A percentile compares a stretch with the other conserved stretches of the same genome.
These are phyloP conservation scores for Backusella circina DNA, from an alignment of 192 early-diverging fungal genomes.

Conservation along the genomic window DNA sequence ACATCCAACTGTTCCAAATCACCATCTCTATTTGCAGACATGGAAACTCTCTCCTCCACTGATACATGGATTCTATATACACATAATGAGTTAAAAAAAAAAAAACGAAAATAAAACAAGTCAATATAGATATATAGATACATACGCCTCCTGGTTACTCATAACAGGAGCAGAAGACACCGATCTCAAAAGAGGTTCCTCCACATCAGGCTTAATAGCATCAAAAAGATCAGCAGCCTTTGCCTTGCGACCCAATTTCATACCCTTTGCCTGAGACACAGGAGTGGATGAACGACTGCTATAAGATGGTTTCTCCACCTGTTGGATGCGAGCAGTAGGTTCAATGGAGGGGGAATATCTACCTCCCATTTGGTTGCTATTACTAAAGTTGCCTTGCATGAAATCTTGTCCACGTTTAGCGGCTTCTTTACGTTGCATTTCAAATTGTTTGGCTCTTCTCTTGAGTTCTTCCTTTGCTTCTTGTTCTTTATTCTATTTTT, in stretches of 20 bases:
- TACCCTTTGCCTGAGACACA: slow-evolving; percentile 71
- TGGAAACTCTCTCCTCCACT: slow-evolving; percentile 86
- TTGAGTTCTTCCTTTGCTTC: slow-evolving; percentile 98
- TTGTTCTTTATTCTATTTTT: slow-evolving; percentile 80
- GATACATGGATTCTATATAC: slow-evolving; percentile 75
- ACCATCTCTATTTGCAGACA: slow-evolving; percentile 84
- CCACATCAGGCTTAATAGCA: slow-evolving; percentile 82
- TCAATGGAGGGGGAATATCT: slow-evolving; percentile 35
- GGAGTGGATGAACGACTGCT: slow-evolving; percentile 31
- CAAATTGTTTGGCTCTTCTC: slow-evolving; percentile 85
- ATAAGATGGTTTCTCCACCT: slow-evolving; percentile 13
- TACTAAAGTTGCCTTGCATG: slow-evolving; percentile 53
- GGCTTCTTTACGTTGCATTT: slow-evolving; percentile 83
- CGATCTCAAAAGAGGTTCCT: slow-evolving; percentile 20
- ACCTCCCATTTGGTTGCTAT: slow-evolving; percentile 29
- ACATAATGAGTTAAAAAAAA: background rate
- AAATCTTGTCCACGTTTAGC: slow-evolving; percentile 46
- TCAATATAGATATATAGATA: background rate
- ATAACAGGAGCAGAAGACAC: slow-evolving; percentile 1
- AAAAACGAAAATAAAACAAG: background rate
- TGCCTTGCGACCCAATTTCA: slow-evolving; percentile 92
- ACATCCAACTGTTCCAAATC: slow-evolving; percentile 91
- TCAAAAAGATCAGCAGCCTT: slow-evolving; percentile 78
- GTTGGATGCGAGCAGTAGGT: slow-evolving; percentile 17
- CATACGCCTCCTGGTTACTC: background rate